Conservation (phyloP, 495 filamentous ascomycete genomes). For the Penicillium daleae region DNA sequence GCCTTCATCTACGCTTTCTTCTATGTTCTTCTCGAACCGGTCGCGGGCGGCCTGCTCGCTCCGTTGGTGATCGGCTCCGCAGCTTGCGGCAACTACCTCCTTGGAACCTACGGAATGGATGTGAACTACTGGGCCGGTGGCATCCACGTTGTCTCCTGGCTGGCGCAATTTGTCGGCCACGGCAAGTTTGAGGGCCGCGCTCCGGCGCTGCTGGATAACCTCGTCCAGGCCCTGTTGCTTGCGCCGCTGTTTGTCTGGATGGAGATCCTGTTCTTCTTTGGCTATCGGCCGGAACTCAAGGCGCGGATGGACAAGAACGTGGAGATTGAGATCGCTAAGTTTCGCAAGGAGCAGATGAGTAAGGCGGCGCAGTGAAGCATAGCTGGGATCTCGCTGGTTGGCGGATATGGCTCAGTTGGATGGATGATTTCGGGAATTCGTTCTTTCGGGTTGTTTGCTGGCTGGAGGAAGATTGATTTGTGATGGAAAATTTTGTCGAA, state of each 20-base stretch:
- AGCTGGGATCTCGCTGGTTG: neutral
- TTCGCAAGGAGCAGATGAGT: conserved; percentile 41
- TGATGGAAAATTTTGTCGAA: neutral
- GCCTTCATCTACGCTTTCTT: conserved; percentile 73
- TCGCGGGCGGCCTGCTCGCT: conserved; percentile 76
- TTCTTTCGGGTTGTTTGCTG: neutral
- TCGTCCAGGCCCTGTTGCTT: conserved; percentile 88
- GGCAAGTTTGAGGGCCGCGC: conserved; percentile 86
- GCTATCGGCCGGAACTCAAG: conserved; percentile 87
- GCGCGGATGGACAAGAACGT: conserved; percentile 76
- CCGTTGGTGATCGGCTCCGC: conserved; percentile 74
- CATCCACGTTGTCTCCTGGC: conserved; percentile 75
- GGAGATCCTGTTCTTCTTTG: conserved; percentile 87
- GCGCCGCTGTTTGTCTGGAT: conserved; percentile 99
- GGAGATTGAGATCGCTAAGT: conserved; percentile 58
- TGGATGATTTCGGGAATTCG: neutral
- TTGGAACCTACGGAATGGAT: conserved; percentile 62
- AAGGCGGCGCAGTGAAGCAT: conserved; percentile 22
- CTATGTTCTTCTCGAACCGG: conserved; percentile 92
- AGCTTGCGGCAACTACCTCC: conserved; percentile 75
- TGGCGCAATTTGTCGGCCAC: conserved; percentile 89
- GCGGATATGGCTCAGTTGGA: conserved; percentile 2
- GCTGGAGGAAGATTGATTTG: neutral
- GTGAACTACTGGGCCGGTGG: conserved; percentile 73
- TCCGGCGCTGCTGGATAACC: conserved; percentile 86